Evolutionary conservation across 768 basidiomycete genomes (phyloP).

Genomic region (Russula sp.): DNA sequence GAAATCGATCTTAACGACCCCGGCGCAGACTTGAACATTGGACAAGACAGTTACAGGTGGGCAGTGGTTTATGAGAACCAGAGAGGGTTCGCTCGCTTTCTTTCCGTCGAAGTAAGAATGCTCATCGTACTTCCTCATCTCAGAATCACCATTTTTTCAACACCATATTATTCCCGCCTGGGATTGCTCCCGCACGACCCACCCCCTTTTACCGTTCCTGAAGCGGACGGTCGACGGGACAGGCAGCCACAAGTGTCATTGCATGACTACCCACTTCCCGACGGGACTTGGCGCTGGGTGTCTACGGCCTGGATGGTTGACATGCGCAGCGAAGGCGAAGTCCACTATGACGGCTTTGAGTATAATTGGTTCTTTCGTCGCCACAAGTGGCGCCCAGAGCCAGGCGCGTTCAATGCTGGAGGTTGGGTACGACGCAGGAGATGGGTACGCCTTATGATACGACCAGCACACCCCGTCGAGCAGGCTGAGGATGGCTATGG

Average conservation of each 20-base stretch:
- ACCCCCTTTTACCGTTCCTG: conserved; percentile 61
- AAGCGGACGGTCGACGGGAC: conserved; percentile 28
- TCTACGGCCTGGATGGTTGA: conserved; percentile 82
- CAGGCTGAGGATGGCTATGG: not conserved
- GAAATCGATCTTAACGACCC: conserved; percentile 11
- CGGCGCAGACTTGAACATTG: conserved; percentile 19
- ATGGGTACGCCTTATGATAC: conserved; percentile 85
- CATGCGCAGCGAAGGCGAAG: conserved; percentile 75
- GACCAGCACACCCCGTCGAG: conserved; percentile 38
- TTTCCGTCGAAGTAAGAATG: not conserved
- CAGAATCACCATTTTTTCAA: conserved; percentile 64
- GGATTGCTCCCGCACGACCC: conserved; percentile 71
- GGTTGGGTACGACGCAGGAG: conserved; percentile 72
- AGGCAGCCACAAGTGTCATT: conserved; percentile 54
- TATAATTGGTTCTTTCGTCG: conserved; percentile 75
- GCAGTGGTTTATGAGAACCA: conserved; percentile 80
- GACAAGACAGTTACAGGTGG: conserved; percentile 62
- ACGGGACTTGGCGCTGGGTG: conserved; percentile 79
- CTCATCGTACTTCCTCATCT: not conserved
- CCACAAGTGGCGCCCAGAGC: conserved; percentile 57
- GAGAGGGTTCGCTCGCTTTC: conserved; percentile 47
- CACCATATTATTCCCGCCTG: conserved; percentile 62
- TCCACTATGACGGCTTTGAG: conserved; percentile 80
- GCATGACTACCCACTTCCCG: conserved; percentile 63
- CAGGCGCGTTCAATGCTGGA: conserved; percentile 54